Base-by-base conservation (phyloP, 371 early-diverging fungal species). In the Rhizopus microsporus region DNA sequence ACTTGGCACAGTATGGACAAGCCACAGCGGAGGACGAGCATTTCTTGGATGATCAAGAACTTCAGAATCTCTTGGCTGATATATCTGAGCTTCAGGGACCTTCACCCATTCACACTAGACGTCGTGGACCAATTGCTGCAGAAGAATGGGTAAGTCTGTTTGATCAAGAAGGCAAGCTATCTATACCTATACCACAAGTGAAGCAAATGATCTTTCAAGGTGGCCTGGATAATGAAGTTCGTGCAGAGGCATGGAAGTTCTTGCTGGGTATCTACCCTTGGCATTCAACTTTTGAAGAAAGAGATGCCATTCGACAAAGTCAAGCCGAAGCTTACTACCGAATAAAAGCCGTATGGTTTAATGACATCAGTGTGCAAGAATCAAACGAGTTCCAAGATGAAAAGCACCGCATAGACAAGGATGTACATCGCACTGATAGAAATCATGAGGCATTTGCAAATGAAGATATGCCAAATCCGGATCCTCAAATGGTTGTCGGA, bases 401-500 rank as follows among this genome's bases (percentile, higher is more conserved):
- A 45, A 87, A 90, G 59, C 85, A 84, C 61, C 83, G 95, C 0
- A 93, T 97, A 57, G 95, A 94, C 51, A 95, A 94, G 71, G 98
- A 96, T 63, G 96, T 95, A 0, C 85, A 95, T 56, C 87, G 97
- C 42, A 97, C 97, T 1, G 97, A 97, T 67, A 76, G 96, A 5
- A 82, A 82, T 0, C 84, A 93, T 6, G 82, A 88, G 0, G 84
- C 91, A 57, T 94, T 93, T 77, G 84, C 86, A 7, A 82, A 81
- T 7, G 83, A 85, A 37, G 82, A 81, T 17, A 70, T 87, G 45
- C 84, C 83, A 37, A 84, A 85, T 63, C 72, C 88, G 49, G 68
- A 83, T 29, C 78, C 77, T 23, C 77, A 86, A 58, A 76, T 81
- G 59, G 57, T 68, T 8, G 78, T 74, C 0, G 81, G 80, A 0